These are phyloP conservation scores for Dianthus caryophyllus DNA, from an alignment of 148 eudicot genomes.

Conservation along the genomic window DNA sequence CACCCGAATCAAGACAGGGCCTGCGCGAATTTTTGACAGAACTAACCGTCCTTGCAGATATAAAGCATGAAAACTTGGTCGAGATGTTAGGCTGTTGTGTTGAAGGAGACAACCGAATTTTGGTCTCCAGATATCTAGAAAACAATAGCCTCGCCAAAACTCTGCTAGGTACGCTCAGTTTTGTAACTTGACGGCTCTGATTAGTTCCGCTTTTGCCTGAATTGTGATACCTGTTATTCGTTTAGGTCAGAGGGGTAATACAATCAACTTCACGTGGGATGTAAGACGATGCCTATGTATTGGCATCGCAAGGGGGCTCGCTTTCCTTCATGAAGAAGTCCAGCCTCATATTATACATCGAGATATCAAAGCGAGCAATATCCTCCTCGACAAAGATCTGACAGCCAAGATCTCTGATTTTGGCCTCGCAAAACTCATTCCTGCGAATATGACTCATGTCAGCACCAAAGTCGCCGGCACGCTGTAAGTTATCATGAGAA, in stretches of 20 bases:
- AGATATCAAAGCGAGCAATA: slow-evolving; percentile 89
- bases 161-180: slow-evolving; percentile 52
- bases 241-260: slow-evolving; percentile 39
- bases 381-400: slow-evolving; percentile 76
- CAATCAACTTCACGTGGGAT: slow-evolving; percentile 55
- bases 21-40: slow-evolving; percentile 67
- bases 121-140: slow-evolving; percentile 78
- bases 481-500: slow-evolving; percentile 44
- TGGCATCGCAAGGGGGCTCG: slow-evolving; percentile 77
- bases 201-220: slow-evolving; percentile 12
- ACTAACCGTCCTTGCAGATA: slow-evolving; percentile 47
- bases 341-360: slow-evolving; percentile 73
- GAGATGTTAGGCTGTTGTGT: slow-evolving; percentile 76
- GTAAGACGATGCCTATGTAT: slow-evolving; percentile 51
- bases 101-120: slow-evolving; percentile 55
- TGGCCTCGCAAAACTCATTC: slow-evolving; percentile 89
- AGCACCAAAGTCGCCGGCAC: slow-evolving; percentile 93
- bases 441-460: slow-evolving; percentile 57
- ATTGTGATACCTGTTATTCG: slow-evolving; percentile 6
- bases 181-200: neutral
- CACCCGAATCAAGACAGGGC: slow-evolving; percentile 75
- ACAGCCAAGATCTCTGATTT: slow-evolving; percentile 80
- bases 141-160: slow-evolving; percentile 78
- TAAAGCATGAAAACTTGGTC: slow-evolving; percentile 82
- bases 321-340: slow-evolving; percentile 75